Percentiles rank a stretch among this genome's conserved stretches.
phyloP scores from a whole-genome alignment of 345 rosid species.

The Capsella bursapastoris region DNA sequence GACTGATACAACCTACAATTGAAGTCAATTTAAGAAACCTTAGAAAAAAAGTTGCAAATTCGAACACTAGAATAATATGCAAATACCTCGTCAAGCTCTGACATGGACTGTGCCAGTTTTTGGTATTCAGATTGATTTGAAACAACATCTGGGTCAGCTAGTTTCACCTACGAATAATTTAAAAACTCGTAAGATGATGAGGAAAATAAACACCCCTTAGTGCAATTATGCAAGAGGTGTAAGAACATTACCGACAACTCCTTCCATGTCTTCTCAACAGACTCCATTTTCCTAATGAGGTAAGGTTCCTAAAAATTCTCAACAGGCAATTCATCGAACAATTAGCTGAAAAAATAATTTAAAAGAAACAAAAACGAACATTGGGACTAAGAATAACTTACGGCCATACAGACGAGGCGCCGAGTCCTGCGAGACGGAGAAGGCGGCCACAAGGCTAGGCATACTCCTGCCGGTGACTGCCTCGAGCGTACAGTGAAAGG shows the following conservation, averaged over 20 bases:
- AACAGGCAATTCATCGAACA: constrained; percentile 10
- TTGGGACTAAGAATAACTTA: constrained; percentile 45
- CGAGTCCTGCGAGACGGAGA: constrained; percentile 44
- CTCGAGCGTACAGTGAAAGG: constrained; percentile 35
- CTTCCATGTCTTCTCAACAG: constrained; percentile 96
- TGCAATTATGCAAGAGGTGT: not conserved
- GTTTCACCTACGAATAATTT: constrained; percentile 60
- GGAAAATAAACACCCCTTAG: not conserved
- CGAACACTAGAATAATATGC: not conserved
- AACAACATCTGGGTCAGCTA: constrained; percentile 90
- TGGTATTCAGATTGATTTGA: constrained; percentile 83
- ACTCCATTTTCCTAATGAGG: constrained; percentile 77
- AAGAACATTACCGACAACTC: constrained; percentile 71
- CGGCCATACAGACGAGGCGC: constrained; percentile 89
- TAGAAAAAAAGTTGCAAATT: constrained; percentile 7
- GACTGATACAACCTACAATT: constrained; percentile 67
- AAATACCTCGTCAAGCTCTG: constrained; percentile 87
- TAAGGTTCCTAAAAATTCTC: constrained; percentile 69
- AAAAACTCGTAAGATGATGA: not conserved
- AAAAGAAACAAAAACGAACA: not conserved
- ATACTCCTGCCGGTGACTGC: constrained; percentile 33
- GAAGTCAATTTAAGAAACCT: constrained; percentile 2
- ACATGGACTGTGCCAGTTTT: constrained; percentile 81
- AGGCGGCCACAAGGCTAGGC: constrained; percentile 41
- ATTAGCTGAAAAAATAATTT: not conserved